These are phyloP conservation scores for Phytophthora constricta DNA, from an alignment of 352 stramenopile species.

Conservation along the genomic window DNA sequence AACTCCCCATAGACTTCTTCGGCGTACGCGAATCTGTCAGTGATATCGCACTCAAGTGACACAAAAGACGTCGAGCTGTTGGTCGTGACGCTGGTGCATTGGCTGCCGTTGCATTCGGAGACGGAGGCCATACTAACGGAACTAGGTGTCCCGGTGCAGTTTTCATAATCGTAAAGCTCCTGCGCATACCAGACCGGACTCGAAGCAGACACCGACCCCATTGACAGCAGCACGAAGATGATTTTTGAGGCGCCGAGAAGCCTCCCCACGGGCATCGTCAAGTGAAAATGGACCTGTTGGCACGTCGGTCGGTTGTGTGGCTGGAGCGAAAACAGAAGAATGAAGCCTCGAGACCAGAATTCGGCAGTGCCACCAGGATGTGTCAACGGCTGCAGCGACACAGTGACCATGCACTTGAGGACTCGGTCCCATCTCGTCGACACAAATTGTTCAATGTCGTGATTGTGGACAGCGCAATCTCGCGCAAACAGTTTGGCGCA, in stretches of 20 bases:
- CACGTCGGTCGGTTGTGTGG: slow-evolving; percentile 21
- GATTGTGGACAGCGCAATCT: too few species aligned
- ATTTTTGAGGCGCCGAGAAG: not conserved
- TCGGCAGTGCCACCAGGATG: slow-evolving; percentile 21
- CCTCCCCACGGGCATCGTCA: slow-evolving; percentile 15
- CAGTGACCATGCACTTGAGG: not conserved
- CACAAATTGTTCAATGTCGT: not conserved
- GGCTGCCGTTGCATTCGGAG: slow-evolving; percentile 1
- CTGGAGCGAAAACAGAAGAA: slow-evolving; percentile 19
- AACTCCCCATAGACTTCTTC: slow-evolving; percentile 23
- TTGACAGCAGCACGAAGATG: slow-evolving; percentile 9
- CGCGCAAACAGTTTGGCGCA: not conserved
- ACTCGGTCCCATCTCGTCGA: not conserved
- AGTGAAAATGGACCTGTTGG: slow-evolving; percentile 14
- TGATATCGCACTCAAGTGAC: slow-evolving; percentile 25
- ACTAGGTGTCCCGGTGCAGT: slow-evolving; percentile 22
- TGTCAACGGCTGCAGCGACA: not conserved
- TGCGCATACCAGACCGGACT: slow-evolving; percentile 22
- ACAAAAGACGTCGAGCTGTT: slow-evolving; percentile 21
- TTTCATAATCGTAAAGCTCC: slow-evolving; percentile 13
- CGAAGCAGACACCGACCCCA: slow-evolving; percentile 1
- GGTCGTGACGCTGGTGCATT: slow-evolving; percentile 16
- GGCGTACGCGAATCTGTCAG: slow-evolving; percentile 31
- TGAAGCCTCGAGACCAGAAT: slow-evolving; percentile 17
- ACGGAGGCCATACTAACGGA: slow-evolving; percentile 16